Evolutionary conservation across 805 yeast genomes (phyloP), one percentile per base, ranked within the genome.

Genomic region (Cyberlindnera mycetangii): DNA sequence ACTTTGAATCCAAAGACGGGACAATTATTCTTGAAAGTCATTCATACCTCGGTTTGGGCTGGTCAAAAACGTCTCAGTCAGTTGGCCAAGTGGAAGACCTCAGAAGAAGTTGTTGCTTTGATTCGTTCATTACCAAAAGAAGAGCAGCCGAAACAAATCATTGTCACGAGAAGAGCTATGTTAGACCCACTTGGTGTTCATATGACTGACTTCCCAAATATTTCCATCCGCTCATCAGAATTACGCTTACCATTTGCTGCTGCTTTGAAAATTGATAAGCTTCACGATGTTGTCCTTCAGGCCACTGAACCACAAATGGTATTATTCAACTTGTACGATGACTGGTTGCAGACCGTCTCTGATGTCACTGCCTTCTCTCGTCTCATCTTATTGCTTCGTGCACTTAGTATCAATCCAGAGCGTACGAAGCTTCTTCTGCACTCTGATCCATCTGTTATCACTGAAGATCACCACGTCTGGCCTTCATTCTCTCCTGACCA

Each of bases 31-130:
- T 71, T 93, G 65, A 89, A 88, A 60, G 79, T 93, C 43, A 88
- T 93, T 47, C 98, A 92, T 58, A 88, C 95, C 0, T 85, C 95
- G 6, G 96, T 89, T 2, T 93, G 97, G 95, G 84, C 96, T 4
- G 99, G 99, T 16, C 98, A 93, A 64, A 90, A 89, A 58, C 83
- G 97, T 56, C 73, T 92, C 48, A 84, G 93, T 22, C 97, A 93
- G 60, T 68, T 93, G 52, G 90, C 98, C 1, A 93, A 93, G 61
- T 93, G 99, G 99, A 93, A 92, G 62, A 83, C 98, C 1, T 98
- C 99, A 0, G 99, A 93, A 66, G 98, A 92, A 64, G 95, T 89
- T 18, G 92, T 97, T 14, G 95, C 96, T 0, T 69, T 93, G 51
- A 76, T 93, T 16, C 74, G 97, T 34, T 87, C 97, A 0, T 67